Percentiles rank a stretch among this genome's conserved stretches.
These are phyloP conservation scores for Talaromyces sp. DNA, from an alignment of 2,329 filamentous ascomycete species.

Conservation along the genomic window DNA sequence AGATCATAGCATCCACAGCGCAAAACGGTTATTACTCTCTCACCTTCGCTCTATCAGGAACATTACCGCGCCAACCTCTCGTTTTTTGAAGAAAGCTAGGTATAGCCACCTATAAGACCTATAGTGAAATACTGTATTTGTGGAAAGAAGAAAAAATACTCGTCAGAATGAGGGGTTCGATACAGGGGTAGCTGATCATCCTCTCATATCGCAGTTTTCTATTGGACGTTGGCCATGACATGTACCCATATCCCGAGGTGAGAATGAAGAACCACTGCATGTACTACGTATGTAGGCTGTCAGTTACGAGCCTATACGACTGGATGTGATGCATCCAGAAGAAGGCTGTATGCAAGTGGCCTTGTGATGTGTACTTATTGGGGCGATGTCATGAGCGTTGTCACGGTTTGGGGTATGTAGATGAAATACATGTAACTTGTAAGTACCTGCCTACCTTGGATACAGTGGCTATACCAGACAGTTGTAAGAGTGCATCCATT, in stretches of 20 bases:
- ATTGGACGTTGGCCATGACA: background rate
- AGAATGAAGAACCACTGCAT: background rate
- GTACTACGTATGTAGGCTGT: background rate
- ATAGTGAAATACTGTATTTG: background rate
- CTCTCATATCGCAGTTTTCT: background rate
- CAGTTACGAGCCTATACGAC: background rate
- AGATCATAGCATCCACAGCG: background rate
- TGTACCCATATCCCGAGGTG: background rate
- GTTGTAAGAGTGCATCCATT: background rate
- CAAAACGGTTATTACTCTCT: conserved; percentile 7
- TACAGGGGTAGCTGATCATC: conserved; percentile 9
- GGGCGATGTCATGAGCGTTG: background rate
- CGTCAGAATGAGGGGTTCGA: background rate
- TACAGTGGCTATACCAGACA: background rate
- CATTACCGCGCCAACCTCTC: background rate
- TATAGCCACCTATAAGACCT: background rate
- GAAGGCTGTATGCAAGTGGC: background rate
- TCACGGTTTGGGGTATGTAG: background rate
- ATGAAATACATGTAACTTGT: background rate
- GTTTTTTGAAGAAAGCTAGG: background rate
- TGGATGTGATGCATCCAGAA: background rate
- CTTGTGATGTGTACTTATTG: background rate
- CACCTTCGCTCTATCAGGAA: background rate
- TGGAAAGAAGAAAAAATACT: background rate
- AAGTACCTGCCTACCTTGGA: background rate